Conservation (phyloP, 1,284 basidiomycete genomes). For the Tausonia pullulans region DNA sequence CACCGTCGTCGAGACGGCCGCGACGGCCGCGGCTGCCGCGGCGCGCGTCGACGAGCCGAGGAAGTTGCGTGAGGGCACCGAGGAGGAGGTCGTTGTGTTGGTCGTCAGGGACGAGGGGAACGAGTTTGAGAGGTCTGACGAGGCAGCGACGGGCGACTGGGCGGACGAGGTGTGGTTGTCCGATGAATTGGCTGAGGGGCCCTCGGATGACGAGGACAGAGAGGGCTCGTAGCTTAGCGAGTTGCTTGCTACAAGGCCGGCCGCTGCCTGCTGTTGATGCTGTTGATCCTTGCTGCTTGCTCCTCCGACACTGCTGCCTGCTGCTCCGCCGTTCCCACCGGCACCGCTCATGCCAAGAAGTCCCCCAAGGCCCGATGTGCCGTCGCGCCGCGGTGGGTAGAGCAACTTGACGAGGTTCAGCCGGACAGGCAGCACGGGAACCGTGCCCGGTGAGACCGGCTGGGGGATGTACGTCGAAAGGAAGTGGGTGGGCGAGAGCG, state of each 20-base stretch:
- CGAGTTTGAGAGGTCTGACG: background rate
- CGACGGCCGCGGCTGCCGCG: too few relatives aligned
- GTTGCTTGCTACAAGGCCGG: too few relatives aligned
- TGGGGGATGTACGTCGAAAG: slow-evolving; percentile 14
- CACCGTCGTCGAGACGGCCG: too few relatives aligned
- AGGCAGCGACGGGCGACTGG: background rate
- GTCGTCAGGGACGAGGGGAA: slow-evolving; percentile 31
- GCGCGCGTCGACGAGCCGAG: background rate
- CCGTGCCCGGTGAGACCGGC: background rate
- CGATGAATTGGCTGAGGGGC: background rate
- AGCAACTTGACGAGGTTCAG: slow-evolving; percentile 35
- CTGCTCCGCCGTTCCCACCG: slow-evolving; percentile 20
- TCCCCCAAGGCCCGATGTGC: slow-evolving; percentile 37
- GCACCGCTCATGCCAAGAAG: slow-evolving; percentile 34
- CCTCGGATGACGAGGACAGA: background rate
- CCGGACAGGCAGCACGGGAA: slow-evolving; percentile 14
- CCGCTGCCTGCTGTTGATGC: background rate
- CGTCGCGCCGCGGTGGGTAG: slow-evolving; percentile 41
- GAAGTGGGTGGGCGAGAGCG: slow-evolving; percentile 16
- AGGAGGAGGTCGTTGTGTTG: slow-evolving; percentile 32
- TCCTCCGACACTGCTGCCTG: too few relatives aligned
- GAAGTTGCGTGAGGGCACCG: slow-evolving; percentile 20
- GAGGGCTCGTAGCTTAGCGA: background rate
- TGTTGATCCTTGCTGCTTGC: slow-evolving; percentile 15
- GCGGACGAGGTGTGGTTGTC: background rate